Evolutionary conservation across 2,329 filamentous ascomycete genomes (phyloP).

Genomic region (Pseudocercospora cruenta): DNA sequence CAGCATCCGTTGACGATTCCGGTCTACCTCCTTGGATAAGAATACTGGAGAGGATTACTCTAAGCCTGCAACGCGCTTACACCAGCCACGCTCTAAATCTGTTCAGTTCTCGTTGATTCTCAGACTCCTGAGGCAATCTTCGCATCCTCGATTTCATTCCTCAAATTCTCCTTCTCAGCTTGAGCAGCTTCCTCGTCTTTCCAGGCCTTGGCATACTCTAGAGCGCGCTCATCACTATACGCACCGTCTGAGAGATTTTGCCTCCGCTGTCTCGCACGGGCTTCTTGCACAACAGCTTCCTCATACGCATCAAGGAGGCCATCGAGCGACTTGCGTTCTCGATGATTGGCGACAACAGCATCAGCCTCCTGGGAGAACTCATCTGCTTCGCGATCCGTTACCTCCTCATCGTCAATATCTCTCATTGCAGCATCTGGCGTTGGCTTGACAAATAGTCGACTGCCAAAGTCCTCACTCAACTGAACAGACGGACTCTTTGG

Average conservation of each 20-base stretch:
- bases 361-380: background rate
- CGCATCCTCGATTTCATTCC: background rate
- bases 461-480: background rate
- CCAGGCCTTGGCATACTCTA: background rate
- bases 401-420: background rate
- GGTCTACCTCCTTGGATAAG: background rate
- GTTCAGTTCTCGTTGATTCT: too few species aligned
- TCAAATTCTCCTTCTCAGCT: background rate
- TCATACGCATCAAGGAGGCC: background rate
- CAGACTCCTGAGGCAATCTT: too few species aligned
- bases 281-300: background rate
- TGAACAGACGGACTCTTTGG: background rate
- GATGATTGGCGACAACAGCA: background rate
- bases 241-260: background rate
- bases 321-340: background rate
- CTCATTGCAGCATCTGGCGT: background rate
- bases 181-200: background rate
- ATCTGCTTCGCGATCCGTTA: background rate
- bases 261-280: background rate
- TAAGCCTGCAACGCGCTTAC: background rate
- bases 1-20: background rate
- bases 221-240: background rate
- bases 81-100: too few species aligned
- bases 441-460: background rate
- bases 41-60: background rate